Conservation (phyloP, 116 monocot species). For the Phalaenopsis hybrid region DNA sequence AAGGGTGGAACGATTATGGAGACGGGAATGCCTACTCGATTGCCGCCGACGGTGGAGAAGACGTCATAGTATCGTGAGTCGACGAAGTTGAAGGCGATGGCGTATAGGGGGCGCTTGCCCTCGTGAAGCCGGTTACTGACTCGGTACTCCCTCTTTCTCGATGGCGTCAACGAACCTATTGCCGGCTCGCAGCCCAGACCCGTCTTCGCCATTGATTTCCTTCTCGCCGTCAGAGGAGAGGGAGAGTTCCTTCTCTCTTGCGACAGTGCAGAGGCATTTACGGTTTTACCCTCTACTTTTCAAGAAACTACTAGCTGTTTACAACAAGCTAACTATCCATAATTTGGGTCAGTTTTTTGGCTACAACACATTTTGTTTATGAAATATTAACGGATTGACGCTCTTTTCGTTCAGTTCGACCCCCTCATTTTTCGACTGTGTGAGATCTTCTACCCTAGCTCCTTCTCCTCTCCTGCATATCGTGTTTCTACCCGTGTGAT, state of each 20-base stretch:
- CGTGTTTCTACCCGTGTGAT: too few relatives aligned
- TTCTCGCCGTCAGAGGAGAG: constrained; percentile 74
- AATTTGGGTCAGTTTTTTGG: too few relatives aligned
- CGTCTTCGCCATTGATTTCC: constrained; percentile 61
- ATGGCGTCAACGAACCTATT: constrained; percentile 57
- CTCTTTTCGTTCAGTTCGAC: too few relatives aligned
- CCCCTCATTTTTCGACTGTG: too few relatives aligned
- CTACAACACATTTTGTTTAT: too few relatives aligned
- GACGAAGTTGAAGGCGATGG: constrained; percentile 95
- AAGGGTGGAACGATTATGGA: not conserved
- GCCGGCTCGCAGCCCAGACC: constrained; percentile 80
- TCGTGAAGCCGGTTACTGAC: constrained; percentile 64
- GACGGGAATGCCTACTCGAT: constrained; percentile 34
- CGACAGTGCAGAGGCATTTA: too few relatives aligned
- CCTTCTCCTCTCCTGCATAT: too few relatives aligned
- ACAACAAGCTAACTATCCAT: too few relatives aligned
- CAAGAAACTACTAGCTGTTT: too few relatives aligned
- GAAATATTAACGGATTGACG: too few relatives aligned
- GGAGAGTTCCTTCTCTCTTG: not conserved
- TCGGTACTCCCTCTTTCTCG: constrained; percentile 77
- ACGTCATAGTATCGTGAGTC: constrained; percentile 88
- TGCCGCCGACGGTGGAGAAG: constrained; percentile 95
- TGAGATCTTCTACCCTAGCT: too few relatives aligned
- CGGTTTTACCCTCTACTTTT: too few relatives aligned
- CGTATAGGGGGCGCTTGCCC: constrained; percentile 94